phyloP scores from a whole-genome alignment of 768 basidiomycete genomes.

The Crucibulum laeve region DNA sequence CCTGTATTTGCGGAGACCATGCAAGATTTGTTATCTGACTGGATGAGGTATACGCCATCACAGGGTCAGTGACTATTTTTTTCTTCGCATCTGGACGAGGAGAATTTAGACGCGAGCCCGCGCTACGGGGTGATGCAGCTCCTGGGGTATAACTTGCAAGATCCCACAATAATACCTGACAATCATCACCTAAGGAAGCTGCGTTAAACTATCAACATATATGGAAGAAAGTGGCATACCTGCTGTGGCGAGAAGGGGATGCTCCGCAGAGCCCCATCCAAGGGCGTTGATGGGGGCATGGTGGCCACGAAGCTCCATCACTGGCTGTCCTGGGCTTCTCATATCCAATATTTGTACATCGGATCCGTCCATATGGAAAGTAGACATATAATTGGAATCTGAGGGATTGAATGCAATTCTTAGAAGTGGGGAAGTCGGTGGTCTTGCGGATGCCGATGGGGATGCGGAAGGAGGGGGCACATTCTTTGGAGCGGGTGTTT shows the following conservation, averaged over 20 bases:
- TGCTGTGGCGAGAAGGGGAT: slow-evolving; percentile 82
- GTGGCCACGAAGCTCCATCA: slow-evolving; percentile 87
- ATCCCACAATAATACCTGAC: slow-evolving; percentile 93
- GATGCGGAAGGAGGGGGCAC: slow-evolving; percentile 54
- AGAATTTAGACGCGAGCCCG: slow-evolving; percentile 70
- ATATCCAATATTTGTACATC: slow-evolving; percentile 95
- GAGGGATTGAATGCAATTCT: slow-evolving; percentile 89
- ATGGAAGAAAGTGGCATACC: slow-evolving; percentile 41
- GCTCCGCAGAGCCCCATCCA: slow-evolving; percentile 85
- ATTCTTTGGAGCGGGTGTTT: slow-evolving; percentile 80
- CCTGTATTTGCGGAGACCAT: slow-evolving; percentile 84
- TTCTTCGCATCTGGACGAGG: slow-evolving; percentile 81
- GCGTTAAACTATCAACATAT: neutral
- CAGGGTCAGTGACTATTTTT: slow-evolving; percentile 66
- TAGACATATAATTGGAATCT: slow-evolving; percentile 93
- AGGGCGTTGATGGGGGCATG: slow-evolving; percentile 79
- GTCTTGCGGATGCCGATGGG: slow-evolving; percentile 57
- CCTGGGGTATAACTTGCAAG: slow-evolving; percentile 59
- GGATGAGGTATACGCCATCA: slow-evolving; percentile 79
- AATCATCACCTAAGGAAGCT: slow-evolving; percentile 74
- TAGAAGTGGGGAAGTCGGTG: slow-evolving; percentile 75
- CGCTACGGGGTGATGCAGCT: slow-evolving; percentile 66
- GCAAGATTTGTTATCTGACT: slow-evolving; percentile 80
- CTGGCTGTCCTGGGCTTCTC: slow-evolving; percentile 93
- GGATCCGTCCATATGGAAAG: slow-evolving; percentile 90